These are phyloP conservation scores for Saccharomyces uvarum DNA, from an alignment of 1,139 yeast genomes.

Conservation along the genomic window DNA sequence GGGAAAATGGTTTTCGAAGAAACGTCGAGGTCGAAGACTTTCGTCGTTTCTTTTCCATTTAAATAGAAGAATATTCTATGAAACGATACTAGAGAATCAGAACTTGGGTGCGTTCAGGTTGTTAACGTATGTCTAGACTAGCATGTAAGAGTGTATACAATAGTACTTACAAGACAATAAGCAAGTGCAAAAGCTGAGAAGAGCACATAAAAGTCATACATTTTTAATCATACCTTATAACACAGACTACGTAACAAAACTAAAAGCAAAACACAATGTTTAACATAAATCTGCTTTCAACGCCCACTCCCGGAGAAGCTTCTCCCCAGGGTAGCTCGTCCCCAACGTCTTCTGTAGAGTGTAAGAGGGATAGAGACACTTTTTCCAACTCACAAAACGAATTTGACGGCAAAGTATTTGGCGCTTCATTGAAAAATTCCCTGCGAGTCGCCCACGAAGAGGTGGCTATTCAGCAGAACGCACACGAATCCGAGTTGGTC, in stretches of 20 bases:
- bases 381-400: not conserved
- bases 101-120: not conserved
- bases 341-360: not conserved
- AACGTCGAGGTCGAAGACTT: not conserved
- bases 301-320: not conserved
- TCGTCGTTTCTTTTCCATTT: not conserved
- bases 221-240: not conserved
- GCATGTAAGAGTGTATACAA: not conserved
- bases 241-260: not conserved
- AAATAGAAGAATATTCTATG: not conserved
- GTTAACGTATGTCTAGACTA: not conserved
- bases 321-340: not conserved
- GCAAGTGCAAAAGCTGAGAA: not conserved
- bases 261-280: not conserved
- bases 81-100: not conserved
- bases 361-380: not conserved
- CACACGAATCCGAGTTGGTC: conserved; percentile 8
- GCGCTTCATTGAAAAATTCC: conserved; percentile 63
- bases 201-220: not conserved
- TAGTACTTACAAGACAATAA: not conserved
- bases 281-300: not conserved
- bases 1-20: not conserved
- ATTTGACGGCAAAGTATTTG: conserved; percentile 48
- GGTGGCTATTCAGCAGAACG: conserved; percentile 8
- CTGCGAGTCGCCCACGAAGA: conserved; percentile 46